Base-by-base conservation (phyloP, 2,329 filamentous ascomycete species). In the Nannizzia gypsea region DNA sequence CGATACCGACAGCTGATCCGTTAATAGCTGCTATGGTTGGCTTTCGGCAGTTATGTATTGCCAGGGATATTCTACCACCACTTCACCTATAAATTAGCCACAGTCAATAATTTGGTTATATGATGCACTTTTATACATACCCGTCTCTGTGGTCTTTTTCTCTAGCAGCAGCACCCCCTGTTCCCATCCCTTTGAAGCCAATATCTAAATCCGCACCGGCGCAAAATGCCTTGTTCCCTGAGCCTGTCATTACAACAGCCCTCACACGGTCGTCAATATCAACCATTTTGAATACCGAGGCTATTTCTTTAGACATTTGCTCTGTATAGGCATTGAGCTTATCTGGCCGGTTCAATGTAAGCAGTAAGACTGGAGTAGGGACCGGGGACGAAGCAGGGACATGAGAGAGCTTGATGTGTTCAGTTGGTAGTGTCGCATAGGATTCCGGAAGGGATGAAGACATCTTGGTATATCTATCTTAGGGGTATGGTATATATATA, bases 241-340 rank as follows among this genome's bases (percentile, higher is more conserved):
- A 68, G 3, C 80, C 81, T 0, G 81, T 83, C n/a, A 82, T 68
- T 1, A 83, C 77, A 22, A 82, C 70, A 56, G 74, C 78, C 63
- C 79, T 80, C 26, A 83, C 80, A 4, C 80, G 74, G 58, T 80
- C 76, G 61, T 83, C 81, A 24, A 76, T 69, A 62, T 82, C 78
- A 66, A 82, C 77, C 66, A 78, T 75, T 58, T 66, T 68, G 64
- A 79, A 80, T 17, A 64, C 60, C 13, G 50, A 28, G n/a, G 60
- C 70, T 3, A 82, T 69, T 54, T 81, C 73, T 60, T 68, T 66
- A 63, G 81, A 78, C 71, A 83, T 77, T 54, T 69, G 68, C 59
- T 76, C 72, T 1, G 80, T 83, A 60, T 84, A 77, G 8, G 82
- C 81, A 73, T 84, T 85, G 59, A 80, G 75, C 68, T 84, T 83